phyloP scores from a whole-genome alignment of 805 yeast genomes.

The Sugiyamaella smithiae region DNA sequence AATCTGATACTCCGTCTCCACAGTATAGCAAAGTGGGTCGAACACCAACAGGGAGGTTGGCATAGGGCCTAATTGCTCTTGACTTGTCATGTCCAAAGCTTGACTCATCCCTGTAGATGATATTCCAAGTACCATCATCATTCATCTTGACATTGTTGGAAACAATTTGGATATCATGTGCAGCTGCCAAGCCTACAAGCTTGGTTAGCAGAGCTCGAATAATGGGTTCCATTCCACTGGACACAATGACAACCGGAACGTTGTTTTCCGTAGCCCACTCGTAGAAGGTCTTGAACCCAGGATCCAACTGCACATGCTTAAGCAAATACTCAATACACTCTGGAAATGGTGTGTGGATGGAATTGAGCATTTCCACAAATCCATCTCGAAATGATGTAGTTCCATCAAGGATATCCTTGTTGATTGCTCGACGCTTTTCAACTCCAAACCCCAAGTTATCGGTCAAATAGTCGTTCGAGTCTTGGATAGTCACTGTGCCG shows the following conservation, averaged over 20 bases:
- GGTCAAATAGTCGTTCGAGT: slow-evolving; percentile 88
- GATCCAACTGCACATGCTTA: slow-evolving; percentile 71
- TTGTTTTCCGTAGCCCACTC: slow-evolving; percentile 68
- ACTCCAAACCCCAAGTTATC: slow-evolving; percentile 86
- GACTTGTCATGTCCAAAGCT: slow-evolving; percentile 95
- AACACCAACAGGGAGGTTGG: slow-evolving; percentile 33
- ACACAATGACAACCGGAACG: slow-evolving; percentile 83
- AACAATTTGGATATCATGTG: slow-evolving; percentile 69
- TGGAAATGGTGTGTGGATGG: slow-evolving; percentile 70
- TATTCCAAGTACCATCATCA: slow-evolving; percentile 69
- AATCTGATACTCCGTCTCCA: slow-evolving; percentile 97
- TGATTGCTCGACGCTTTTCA: slow-evolving; percentile 60
- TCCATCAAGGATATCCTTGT: slow-evolving; percentile 69
- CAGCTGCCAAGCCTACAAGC: slow-evolving; percentile 75
- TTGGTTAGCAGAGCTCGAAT: slow-evolving; percentile 71
- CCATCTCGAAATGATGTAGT: slow-evolving; percentile 67
- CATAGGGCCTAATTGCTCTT: slow-evolving; percentile 59
- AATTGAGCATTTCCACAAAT: slow-evolving; percentile 78
- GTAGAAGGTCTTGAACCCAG: slow-evolving; percentile 83
- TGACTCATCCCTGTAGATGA: slow-evolving; percentile 79
- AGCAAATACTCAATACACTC: slow-evolving; percentile 72
- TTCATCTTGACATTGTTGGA: slow-evolving; percentile 68
- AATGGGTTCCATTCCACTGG: slow-evolving; percentile 92
- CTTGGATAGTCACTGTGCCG: slow-evolving; percentile 95
- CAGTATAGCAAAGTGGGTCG: slow-evolving; percentile 81